Evolutionary conservation across 257 asterid species (phyloP).

Genomic region (Galeopsis tetrahit): DNA sequence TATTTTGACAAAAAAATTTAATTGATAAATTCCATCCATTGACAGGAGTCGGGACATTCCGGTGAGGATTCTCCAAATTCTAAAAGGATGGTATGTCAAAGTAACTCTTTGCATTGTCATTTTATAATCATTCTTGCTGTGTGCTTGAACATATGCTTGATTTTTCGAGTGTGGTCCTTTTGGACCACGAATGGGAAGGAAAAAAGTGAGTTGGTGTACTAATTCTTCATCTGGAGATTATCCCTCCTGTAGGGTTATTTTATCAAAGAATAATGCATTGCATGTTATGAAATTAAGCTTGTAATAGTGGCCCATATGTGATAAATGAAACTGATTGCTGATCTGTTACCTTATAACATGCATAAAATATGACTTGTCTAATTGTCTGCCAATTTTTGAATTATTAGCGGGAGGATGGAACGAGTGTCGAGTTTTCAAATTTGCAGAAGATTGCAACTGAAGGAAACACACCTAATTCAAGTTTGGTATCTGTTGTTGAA

Average conservation of each 20-base stretch:
- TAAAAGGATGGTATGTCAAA: constrained; percentile 69
- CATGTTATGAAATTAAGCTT: neutral
- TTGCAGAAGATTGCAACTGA: constrained; percentile 44
- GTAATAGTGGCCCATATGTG: neutral
- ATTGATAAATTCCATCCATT: constrained; percentile 33
- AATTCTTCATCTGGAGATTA: neutral
- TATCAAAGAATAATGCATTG: neutral
- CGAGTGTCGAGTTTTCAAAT: constrained; percentile 39
- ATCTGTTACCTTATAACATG: neutral
- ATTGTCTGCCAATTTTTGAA: constrained; percentile 18
- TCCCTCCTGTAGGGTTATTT: neutral
- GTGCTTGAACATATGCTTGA: neutral
- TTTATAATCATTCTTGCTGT: neutral
- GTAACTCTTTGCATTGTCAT: constrained; percentile 19
- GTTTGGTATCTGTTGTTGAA: constrained; percentile 46
- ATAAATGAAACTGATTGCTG: constrained; percentile 10
- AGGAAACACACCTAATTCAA: constrained; percentile 41
- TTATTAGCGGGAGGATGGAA: constrained; percentile 64
- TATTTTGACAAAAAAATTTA: neutral
- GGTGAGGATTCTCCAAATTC: constrained; percentile 56
- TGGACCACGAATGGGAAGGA: neutral
- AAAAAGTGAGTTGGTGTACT: neutral
- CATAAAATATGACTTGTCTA: constrained; percentile 13
- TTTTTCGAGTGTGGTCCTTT: neutral
- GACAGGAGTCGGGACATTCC: constrained; percentile 55